Evolutionary conservation across 345 rosid genomes (phyloP), one percentile per base, ranked within the genome.

Genomic region (Carallia brachiata): DNA sequence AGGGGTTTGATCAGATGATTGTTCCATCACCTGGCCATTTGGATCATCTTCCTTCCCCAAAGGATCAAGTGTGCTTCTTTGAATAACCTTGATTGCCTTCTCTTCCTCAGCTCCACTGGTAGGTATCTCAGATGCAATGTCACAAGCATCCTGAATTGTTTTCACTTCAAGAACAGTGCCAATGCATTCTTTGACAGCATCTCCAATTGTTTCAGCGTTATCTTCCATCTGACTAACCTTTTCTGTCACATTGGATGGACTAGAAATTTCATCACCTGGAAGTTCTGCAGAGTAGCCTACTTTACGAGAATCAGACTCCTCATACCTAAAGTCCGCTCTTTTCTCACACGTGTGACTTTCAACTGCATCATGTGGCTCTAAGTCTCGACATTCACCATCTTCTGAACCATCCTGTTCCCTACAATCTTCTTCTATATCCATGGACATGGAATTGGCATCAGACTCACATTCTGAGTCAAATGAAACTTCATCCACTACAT

Each of bases 311-410:
- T 67, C 80, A 77, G 76, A 67, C 72, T 78, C 86, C 67, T 57
- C 69, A 61, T 16, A 32, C 53, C 54, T 36, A 34, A 65, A 31
- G 53, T 61, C 63, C 69, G 71, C 73, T 36, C 9, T 66, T 37
- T 53, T 62, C 72, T 77, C 81, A 70, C 63, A 55, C 13, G 44
- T 28, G n/a, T 55, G 68, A 64, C 68, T 83, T 57, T 62, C 86
- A 39, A 66, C 50, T 17, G 58, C 68, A 64, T 62, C 48, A 16
- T 64, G 67, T 53, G 54, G 65, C 34, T 73, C 71, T 66, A 77
- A 76, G 67, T 86, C 90, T 69, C 81, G 81, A 70, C 88, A 87
- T 79, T 87, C 90, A 52, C 86, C 88, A 73, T 90, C 90, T 66
- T 87, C 96, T 60, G 73, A 76, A 18, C 73, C 85, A 70, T 87